A percentile compares a stretch with the other conserved stretches of the same genome.
Evolutionary conservation across 805 yeast genomes (phyloP).

Genomic region (Pichia deserticola): DNA sequence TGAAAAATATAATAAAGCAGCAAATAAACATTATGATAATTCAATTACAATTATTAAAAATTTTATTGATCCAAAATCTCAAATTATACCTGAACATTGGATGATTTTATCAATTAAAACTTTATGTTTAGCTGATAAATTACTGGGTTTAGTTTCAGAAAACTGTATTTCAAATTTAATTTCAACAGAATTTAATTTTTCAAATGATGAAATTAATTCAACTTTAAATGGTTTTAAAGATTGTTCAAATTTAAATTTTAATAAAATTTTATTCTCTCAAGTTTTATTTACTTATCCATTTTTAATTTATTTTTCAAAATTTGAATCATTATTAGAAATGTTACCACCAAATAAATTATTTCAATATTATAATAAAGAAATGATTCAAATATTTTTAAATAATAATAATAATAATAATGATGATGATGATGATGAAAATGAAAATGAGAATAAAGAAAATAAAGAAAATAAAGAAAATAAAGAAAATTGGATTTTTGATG

Average conservation of each 20-base stretch:
- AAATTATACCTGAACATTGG: conserved; percentile 24
- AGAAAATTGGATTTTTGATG: conserved; percentile 32
- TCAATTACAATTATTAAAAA: conserved; percentile 9
- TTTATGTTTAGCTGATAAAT: conserved; percentile 32
- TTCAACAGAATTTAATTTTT: background rate
- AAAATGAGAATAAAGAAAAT: background rate
- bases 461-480: too few species aligned
- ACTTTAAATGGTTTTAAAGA: background rate
- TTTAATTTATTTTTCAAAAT: conserved; percentile 31
- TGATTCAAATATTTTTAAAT: conserved; percentile 6
- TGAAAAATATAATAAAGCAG: conserved; percentile 15
- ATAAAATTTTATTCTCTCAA: conserved; percentile 8
- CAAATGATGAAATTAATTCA: background rate
- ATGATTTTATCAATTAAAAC: conserved; percentile 34
- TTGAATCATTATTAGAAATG: conserved; percentile 22
- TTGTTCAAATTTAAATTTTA: background rate
- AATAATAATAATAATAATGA: background rate
- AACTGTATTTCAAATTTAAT: conserved; percentile 5
- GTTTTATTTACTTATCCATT: conserved; percentile 37
- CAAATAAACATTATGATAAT: conserved; percentile 20
- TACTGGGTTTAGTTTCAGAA: conserved; percentile 20
- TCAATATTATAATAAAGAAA: conserved; percentile 24
- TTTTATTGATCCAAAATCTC: too few species aligned
- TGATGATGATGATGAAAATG: background rate
- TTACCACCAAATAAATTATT: conserved; percentile 37